Evolutionary conservation across 2,329 filamentous ascomycete genomes (phyloP).

Genomic region (Rosellinia necatrix): DNA sequence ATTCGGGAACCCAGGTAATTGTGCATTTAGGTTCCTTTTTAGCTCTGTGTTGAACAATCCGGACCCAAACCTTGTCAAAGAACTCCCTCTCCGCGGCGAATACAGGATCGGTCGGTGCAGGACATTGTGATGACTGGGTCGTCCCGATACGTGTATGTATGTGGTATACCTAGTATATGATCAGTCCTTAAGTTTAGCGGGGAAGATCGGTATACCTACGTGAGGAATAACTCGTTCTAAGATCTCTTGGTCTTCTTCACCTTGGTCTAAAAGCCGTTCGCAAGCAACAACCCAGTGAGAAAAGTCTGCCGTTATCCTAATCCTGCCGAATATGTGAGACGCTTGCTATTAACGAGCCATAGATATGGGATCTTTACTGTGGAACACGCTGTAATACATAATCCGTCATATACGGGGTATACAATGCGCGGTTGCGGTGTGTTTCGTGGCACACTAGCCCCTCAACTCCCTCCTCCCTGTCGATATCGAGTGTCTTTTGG

Average conservation of each 20-base stretch:
- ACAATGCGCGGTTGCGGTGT: constrained; percentile 5
- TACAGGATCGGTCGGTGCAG: background rate
- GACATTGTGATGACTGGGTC: constrained; percentile 1
- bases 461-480: background rate
- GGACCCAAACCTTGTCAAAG: background rate
- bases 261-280: background rate
- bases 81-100: constrained; percentile 5
- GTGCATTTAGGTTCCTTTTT: background rate
- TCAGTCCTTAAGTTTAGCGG: background rate
- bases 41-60: background rate
- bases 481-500: background rate
- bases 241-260: background rate
- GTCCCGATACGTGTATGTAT: background rate
- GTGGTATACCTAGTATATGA: background rate
- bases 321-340: background rate
- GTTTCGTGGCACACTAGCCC: constrained; percentile 9
- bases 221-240: constrained; percentile 5
- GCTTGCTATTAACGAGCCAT: background rate
- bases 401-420: background rate
- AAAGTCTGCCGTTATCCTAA: constrained; percentile 5
- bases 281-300: constrained; percentile 4
- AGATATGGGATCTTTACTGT: background rate
- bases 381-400: constrained; percentile 1
- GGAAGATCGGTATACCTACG: background rate
- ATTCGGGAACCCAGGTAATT: constrained; percentile 11